Percentiles rank a stretch among this genome's conserved stretches.
These are phyloP conservation scores for Angomonas ambiguus DNA, from an alignment of 208 protist genomes.

Conservation along the genomic window DNA sequence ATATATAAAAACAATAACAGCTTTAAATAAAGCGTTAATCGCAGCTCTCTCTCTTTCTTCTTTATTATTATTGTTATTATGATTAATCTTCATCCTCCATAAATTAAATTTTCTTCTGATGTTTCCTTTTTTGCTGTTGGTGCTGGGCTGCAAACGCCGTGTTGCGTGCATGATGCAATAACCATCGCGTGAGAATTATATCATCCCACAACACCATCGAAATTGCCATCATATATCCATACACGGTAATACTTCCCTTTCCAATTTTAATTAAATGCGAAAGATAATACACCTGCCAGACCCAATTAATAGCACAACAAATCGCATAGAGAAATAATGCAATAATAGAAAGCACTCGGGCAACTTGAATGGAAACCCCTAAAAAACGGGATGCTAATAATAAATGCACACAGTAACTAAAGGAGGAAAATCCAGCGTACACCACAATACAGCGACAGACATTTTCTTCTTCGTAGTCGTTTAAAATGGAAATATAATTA, in stretches of 20 bases:
- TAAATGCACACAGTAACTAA: slow-evolving; percentile 91
- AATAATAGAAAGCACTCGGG: slow-evolving; percentile 66
- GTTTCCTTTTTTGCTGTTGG: slow-evolving; percentile 23
- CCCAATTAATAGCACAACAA: slow-evolving; percentile 86
- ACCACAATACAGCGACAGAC: slow-evolving; percentile 88
- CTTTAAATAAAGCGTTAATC: too few relatives aligned
- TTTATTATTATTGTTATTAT: background rate
- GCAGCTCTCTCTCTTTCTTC: too few relatives aligned
- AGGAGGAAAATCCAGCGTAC: slow-evolving; percentile 89
- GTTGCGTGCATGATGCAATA: slow-evolving; percentile 68
- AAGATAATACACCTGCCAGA: slow-evolving; percentile 89
- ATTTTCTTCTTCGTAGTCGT: slow-evolving; percentile 86
- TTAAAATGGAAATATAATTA: slow-evolving; percentile 87
- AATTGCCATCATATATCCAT: slow-evolving; percentile 78
- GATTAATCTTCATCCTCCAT: too few relatives aligned
- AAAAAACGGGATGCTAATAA: slow-evolving; percentile 90
- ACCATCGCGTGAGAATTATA: slow-evolving; percentile 65
- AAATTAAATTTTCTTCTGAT: slow-evolving; percentile 11
- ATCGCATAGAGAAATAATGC: slow-evolving; percentile 81
- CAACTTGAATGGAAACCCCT: slow-evolving; percentile 44
- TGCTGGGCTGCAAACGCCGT: slow-evolving; percentile 59
- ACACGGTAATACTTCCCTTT: slow-evolving; percentile 77
- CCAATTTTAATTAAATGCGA: slow-evolving; percentile 51
- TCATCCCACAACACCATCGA: slow-evolving; percentile 87
- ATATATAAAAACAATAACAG: too few relatives aligned